Evolutionary conservation across 176 grass and related monocot species (phyloP), one percentile per base, ranked within the genome.

Genomic region (Puya raimondii): DNA sequence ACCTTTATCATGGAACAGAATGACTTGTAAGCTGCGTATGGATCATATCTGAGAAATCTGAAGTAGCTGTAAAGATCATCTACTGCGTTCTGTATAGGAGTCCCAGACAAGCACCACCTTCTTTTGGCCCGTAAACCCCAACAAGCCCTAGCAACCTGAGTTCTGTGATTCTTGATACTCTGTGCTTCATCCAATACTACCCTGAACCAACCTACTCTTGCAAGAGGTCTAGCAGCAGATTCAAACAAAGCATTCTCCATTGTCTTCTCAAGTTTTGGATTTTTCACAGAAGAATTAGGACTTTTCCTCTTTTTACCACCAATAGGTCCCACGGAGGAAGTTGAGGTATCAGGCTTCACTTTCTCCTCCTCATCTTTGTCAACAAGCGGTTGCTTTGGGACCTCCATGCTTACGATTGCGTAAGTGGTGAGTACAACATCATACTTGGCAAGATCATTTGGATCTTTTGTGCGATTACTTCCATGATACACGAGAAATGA

Each of bases 81-180:
- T 57, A 99, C 87, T 50, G 95, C 84, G 80, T 99, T 99, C 76
- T 99, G 95, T 83, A 99, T 99, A 50, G 95, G 95, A 11, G 94
- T 99, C 29, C 95, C 95, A 63, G 95, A 99, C 72, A 99, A 99
- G 74, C 95, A 99, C 95, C 95, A 99, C 74, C 95, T 99, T 83
- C 95, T 86, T 85, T 99, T 99, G 27, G 95, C 95, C 69, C 90
- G 79, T 76, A 99, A 67, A 83, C 87, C 87, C 90, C 95, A 99
- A 71, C 95, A 99, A 69, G 95, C 87, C 57, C 95, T 90, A 29
- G 95, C 90, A 76, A 99, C 95, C 51, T 91, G 85, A 64, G 95
- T 99, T 68, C 95, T 83, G 76, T 93, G 82, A 82, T 99, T 99
- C 70, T 99, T 99, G 71, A 99, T 99, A 71, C 95, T 99, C 77